These are phyloP conservation scores for Bidens hawaiensis DNA, from an alignment of 140 eudicot genomes.

Conservation along the genomic window DNA sequence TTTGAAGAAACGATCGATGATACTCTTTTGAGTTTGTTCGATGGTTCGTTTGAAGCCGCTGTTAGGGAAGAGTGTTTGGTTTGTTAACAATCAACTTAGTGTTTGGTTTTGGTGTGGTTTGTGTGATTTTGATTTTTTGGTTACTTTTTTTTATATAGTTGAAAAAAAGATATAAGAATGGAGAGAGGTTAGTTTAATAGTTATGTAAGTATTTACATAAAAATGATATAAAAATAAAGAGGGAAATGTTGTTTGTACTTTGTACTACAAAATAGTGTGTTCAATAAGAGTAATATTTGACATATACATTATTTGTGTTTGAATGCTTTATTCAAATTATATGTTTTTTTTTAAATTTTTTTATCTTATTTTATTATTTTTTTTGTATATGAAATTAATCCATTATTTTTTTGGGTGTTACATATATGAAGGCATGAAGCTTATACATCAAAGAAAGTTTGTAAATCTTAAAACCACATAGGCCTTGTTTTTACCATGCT, in stretches of 20 bases:
- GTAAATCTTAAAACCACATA: too few relatives aligned
- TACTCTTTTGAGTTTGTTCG: conserved; percentile 30
- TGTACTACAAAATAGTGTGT: neutral
- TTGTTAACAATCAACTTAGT: conserved; percentile 14
- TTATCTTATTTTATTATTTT: too few relatives aligned
- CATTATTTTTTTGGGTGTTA: too few relatives aligned
- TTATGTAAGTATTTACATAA: conserved; percentile 26
- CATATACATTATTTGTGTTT: too few relatives aligned
- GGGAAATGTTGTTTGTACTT: conserved; percentile 16
- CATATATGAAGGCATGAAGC: too few relatives aligned
- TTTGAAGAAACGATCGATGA: conserved; percentile 67
- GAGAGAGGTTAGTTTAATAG: conserved; percentile 34
- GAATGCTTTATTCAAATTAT: too few relatives aligned
- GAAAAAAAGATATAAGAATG: conserved; percentile 20
- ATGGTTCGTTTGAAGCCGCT: too few relatives aligned
- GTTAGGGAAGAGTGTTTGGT: too few relatives aligned
- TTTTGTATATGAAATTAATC: too few relatives aligned
- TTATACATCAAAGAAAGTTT: too few relatives aligned
- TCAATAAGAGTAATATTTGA: conserved; percentile 3
- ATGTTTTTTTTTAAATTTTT: too few relatives aligned
- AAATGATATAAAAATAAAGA: conserved; percentile 27
- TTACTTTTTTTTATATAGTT: conserved; percentile 31
- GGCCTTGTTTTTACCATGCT: too few relatives aligned
- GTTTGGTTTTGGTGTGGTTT: conserved; percentile 35
- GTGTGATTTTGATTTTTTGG: conserved; percentile 30